Evolutionary conservation across 768 basidiomycete species (phyloP).

Genomic region (Ramaria rubella): DNA sequence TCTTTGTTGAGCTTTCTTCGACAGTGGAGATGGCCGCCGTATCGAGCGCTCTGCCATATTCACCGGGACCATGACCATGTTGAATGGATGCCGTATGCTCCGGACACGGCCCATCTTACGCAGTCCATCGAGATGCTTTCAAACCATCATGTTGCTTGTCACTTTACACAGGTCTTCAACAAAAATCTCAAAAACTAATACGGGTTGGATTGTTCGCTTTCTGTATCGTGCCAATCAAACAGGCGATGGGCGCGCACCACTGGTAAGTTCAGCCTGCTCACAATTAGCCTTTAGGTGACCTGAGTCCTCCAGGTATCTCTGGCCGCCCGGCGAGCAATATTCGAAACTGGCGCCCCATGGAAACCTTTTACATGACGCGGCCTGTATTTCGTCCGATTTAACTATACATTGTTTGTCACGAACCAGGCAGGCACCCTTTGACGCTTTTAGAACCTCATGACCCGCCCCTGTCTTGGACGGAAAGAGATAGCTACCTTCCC

Average conservation of each 20-base stretch:
- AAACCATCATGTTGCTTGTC: background rate
- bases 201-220: background rate
- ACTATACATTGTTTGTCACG: too few species aligned
- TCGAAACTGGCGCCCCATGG: background rate
- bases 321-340: background rate
- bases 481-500: background rate
- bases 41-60: too few species aligned
- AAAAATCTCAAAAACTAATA: background rate
- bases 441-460: too few species aligned
- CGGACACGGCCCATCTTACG: background rate
- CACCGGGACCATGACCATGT: too few species aligned
- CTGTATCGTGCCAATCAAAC: background rate
- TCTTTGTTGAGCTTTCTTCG: too few species aligned
- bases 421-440: too few species aligned
- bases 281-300: background rate
- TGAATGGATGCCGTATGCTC: background rate
- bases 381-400: too few species aligned
- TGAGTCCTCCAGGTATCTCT: background rate
- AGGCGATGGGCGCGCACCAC: background rate
- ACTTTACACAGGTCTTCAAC: background rate
- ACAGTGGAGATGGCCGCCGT: background rate
- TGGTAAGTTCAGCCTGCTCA: background rate
- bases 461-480: background rate
- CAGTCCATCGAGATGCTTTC: background rate
- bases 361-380: background rate